phyloP scores from a whole-genome alignment of 2,329 filamentous ascomycete genomes.

The Penicillium digitatum region DNA sequence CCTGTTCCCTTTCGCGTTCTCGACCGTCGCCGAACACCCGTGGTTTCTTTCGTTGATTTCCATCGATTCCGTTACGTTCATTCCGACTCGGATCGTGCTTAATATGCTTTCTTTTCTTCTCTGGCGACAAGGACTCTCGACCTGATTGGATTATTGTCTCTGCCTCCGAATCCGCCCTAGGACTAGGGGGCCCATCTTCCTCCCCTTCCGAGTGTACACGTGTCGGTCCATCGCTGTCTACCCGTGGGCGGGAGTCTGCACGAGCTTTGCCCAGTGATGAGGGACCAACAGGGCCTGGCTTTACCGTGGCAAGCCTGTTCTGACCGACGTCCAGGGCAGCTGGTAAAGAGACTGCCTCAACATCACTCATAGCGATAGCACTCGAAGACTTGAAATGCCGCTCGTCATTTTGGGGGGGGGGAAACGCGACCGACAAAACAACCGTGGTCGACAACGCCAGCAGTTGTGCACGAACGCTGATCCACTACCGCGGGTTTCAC shows the following conservation, averaged over 20 bases:
- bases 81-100: constrained; percentile 36
- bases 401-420: constrained; percentile 45
- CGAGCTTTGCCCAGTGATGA: constrained; percentile 22
- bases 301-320: constrained; percentile 31
- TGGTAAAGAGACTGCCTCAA: constrained; percentile 40
- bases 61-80: constrained; percentile 23
- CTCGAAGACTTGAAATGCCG: constrained; percentile 37
- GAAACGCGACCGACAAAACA: constrained; percentile 33
- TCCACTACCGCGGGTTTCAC: constrained; percentile 27
- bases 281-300: constrained; percentile 27
- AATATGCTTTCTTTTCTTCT: constrained; percentile 45
- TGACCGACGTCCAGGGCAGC: constrained; percentile 36
- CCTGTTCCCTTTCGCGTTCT: constrained; percentile 17
- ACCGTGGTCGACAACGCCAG: constrained; percentile 34
- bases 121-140: constrained; percentile 44
- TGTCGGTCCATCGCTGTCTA: constrained; percentile 21
- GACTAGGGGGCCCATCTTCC: constrained; percentile 36
- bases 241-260: constrained; percentile 15
- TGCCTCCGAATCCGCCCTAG: constrained; percentile 47
- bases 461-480: constrained; percentile 33
- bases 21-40: constrained; percentile 24
- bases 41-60: constrained; percentile 30
- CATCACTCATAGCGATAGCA: constrained; percentile 49
- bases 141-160: constrained; percentile 50
- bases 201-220: constrained; percentile 28